Evolutionary conservation across 2,329 filamentous ascomycete species (phyloP).

Genomic region (Epichloe festucae): DNA sequence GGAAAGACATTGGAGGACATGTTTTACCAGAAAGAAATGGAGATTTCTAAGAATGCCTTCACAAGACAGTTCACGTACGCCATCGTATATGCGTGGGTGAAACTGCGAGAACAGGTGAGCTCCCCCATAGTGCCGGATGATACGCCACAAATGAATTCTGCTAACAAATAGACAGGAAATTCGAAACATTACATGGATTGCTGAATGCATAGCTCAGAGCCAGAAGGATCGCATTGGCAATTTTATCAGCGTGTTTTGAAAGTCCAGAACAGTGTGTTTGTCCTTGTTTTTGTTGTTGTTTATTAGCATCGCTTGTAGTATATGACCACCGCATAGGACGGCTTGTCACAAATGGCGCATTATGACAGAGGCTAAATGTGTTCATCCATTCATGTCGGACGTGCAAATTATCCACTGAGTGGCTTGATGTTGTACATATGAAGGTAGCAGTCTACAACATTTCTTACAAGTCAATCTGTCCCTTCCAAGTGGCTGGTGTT

Average conservation of each 20-base stretch:
- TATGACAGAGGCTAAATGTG: conserved; percentile 12
- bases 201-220: conserved; percentile 98
- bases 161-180: conserved; percentile 61
- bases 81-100: conserved; percentile 96
- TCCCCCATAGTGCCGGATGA: neutral
- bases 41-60: conserved; percentile 88
- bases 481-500: conserved; percentile 79
- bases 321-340: conserved; percentile 18
- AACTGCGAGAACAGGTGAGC: conserved; percentile 86
- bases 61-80: conserved; percentile 91
- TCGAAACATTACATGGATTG: conserved; percentile 98
- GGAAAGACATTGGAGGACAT: conserved; percentile 89
- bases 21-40: conserved; percentile 99
- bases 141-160: neutral
- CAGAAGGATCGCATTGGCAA: conserved; percentile 98
- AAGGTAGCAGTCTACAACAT: conserved; percentile 29
- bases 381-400: conserved; percentile 4
- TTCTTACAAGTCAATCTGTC: conserved; percentile 51
- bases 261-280: neutral
- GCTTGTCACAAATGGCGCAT: conserved; percentile 18
- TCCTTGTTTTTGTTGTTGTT: conserved; percentile 4
- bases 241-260: conserved; percentile 93
- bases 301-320: conserved; percentile 29
- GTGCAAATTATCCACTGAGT: conserved; percentile 8
- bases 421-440: conserved; percentile 37